Conservation (phyloP, 371 early-diverging fungal genomes). For the Mucor plumbeus region DNA sequence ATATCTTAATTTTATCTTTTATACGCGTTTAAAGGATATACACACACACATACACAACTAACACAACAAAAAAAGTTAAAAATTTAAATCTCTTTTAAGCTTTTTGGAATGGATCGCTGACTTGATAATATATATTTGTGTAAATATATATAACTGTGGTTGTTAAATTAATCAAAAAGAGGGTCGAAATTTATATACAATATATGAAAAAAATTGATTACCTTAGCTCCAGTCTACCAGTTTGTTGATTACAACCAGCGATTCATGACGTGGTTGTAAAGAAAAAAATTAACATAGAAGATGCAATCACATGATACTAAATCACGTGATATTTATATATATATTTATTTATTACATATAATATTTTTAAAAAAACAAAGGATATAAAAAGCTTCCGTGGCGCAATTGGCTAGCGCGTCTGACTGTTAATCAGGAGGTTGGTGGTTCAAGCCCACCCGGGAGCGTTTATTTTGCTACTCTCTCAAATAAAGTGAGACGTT, state of each 20-base stretch:
- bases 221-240: background rate
- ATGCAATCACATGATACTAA: background rate
- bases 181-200: background rate
- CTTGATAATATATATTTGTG: background rate
- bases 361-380: background rate
- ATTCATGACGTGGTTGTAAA: background rate
- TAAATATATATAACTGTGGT: background rate
- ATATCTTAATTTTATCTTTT: background rate
- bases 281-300: background rate
- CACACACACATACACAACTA: background rate
- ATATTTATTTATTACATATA: background rate
- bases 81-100: background rate
- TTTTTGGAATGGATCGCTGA: background rate
- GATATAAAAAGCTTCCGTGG: constrained; percentile 55
- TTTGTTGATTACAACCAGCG: background rate
- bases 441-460: constrained; percentile 75
- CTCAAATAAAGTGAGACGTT: background rate
- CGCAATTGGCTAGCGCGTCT: constrained; percentile 80
- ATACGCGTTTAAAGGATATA: background rate
- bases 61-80: too few relatives aligned
- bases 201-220: background rate
- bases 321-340: background rate
- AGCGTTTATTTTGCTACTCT: constrained; percentile 54
- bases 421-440: constrained; percentile 81
- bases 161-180: background rate